Evolutionary conservation across 2,329 filamentous ascomycete genomes (phyloP).

Genomic region (Dothiorella sarmentorum): DNA sequence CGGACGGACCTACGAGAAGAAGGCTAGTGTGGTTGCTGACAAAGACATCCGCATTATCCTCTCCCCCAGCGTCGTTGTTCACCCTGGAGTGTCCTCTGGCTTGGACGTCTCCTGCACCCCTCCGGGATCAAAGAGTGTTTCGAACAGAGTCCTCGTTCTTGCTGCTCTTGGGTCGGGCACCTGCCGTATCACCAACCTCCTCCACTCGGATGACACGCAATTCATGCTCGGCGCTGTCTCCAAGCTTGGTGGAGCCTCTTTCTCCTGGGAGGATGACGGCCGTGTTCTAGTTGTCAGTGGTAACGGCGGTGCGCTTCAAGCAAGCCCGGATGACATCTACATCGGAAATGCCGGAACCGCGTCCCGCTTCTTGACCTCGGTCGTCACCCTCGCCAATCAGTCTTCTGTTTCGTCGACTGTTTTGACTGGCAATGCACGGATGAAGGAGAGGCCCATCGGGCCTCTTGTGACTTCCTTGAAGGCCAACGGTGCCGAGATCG

Average conservation of each 20-base stretch:
- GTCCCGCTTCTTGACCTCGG: constrained; percentile 89
- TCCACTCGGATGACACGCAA: constrained; percentile 95
- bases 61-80: constrained; percentile 72
- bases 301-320: constrained; percentile 79
- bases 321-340: constrained; percentile 75
- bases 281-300: constrained; percentile 85
- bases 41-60: constrained; percentile 77
- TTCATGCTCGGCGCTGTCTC: constrained; percentile 94
- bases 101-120: constrained; percentile 75
- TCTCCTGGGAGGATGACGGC: constrained; percentile 93
- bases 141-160: constrained; percentile 89
- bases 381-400: constrained; percentile 76
- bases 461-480: constrained; percentile 87
- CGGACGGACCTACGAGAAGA: constrained; percentile 80
- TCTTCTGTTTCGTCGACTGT: constrained; percentile 64
- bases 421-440: constrained; percentile 88
- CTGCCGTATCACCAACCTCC: constrained; percentile 84
- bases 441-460: constrained; percentile 94
- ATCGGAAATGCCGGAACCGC: constrained; percentile 96
- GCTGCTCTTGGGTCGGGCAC: constrained; percentile 83
- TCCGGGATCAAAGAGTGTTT: constrained; percentile 96
- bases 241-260: constrained; percentile 79
- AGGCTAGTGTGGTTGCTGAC: constrained; percentile 86
- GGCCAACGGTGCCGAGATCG: constrained; percentile 79
- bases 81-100: constrained; percentile 64